phyloP scores from a whole-genome alignment of 2,329 filamentous ascomycete species.

The Pleurostoma richardsiae region DNA sequence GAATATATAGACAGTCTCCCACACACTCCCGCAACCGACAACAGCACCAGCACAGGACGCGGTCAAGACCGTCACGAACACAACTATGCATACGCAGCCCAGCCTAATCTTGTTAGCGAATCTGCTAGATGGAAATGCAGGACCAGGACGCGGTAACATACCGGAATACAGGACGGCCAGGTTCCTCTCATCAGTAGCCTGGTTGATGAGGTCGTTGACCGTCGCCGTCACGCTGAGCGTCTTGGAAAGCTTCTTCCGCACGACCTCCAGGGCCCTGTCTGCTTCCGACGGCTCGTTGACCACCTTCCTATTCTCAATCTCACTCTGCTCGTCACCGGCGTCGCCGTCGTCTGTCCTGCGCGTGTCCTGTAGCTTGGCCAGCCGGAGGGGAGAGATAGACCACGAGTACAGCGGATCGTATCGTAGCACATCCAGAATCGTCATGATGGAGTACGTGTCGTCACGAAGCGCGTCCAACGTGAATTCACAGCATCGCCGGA shows the following conservation, averaged over 20 bases:
- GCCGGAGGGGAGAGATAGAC: slow-evolving; percentile 71
- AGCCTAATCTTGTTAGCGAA: slow-evolving; percentile 22
- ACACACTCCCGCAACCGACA: too few species aligned
- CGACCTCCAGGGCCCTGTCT: slow-evolving; percentile 84
- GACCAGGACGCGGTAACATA: slow-evolving; percentile 28
- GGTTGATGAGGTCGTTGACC: slow-evolving; percentile 94
- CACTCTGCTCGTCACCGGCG: slow-evolving; percentile 21
- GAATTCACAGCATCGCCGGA: slow-evolving; percentile 96
- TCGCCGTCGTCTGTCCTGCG: slow-evolving; percentile 44
- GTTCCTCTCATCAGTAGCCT: slow-evolving; percentile 89
- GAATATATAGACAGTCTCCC: too few species aligned
- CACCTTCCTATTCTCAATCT: slow-evolving; percentile 31
- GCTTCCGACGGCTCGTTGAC: slow-evolving; percentile 68
- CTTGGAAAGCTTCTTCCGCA: slow-evolving; percentile 93
- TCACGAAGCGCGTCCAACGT: slow-evolving; percentile 92
- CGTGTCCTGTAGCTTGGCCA: slow-evolving; percentile 61
- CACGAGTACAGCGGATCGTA: slow-evolving; percentile 97
- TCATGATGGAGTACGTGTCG: slow-evolving; percentile 97
- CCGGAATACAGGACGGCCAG: slow-evolving; percentile 84
- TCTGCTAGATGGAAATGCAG: background rate
- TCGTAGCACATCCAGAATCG: slow-evolving; percentile 92
- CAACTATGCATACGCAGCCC: slow-evolving; percentile 32
- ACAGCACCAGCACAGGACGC: too few species aligned
- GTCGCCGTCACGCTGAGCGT: slow-evolving; percentile 90
- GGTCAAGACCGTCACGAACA: too few species aligned